phyloP scores from a whole-genome alignment of 306 rosid species.

The Luffa acutangula region DNA sequence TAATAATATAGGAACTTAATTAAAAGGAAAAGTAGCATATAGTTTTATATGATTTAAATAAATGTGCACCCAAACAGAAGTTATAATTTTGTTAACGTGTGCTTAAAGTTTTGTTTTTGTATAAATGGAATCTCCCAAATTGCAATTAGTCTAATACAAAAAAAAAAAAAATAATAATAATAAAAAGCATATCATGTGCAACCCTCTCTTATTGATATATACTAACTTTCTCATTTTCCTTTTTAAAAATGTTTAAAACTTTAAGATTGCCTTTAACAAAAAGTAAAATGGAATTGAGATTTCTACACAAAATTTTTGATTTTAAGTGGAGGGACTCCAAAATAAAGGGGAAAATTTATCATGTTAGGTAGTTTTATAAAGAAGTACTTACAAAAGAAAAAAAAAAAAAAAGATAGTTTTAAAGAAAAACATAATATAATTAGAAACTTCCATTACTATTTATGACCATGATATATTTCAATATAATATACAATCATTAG shows the following conservation, averaged over 20 bases:
- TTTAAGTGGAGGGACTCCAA: not conserved
- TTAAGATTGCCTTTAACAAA: not conserved
- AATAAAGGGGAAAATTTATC: not conserved
- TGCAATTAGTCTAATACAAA: not conserved
- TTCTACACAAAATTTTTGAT: not conserved
- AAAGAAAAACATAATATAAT: not conserved
- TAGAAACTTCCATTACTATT: not conserved
- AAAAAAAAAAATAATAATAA: no score
- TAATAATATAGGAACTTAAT: not conserved
- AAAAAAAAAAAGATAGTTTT: not conserved
- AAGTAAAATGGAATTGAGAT: not conserved
- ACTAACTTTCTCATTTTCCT: not conserved
- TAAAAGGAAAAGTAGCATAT: not conserved
- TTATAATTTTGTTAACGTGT: not conserved
- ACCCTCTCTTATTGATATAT: not conserved
- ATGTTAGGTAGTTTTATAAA: not conserved
- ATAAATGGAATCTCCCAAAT: constrained; percentile 3
- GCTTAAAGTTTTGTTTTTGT: not conserved
- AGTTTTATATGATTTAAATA: not conserved
- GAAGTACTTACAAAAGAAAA: no score
- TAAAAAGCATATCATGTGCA: constrained; percentile 3
- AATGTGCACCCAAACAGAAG: not conserved
- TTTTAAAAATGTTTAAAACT: not conserved
- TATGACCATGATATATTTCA: not conserved
- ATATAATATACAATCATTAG: not conserved